Evolutionary conservation across 495 filamentous ascomycete species (phyloP).

Genomic region (Aspergillus nanangensis): DNA sequence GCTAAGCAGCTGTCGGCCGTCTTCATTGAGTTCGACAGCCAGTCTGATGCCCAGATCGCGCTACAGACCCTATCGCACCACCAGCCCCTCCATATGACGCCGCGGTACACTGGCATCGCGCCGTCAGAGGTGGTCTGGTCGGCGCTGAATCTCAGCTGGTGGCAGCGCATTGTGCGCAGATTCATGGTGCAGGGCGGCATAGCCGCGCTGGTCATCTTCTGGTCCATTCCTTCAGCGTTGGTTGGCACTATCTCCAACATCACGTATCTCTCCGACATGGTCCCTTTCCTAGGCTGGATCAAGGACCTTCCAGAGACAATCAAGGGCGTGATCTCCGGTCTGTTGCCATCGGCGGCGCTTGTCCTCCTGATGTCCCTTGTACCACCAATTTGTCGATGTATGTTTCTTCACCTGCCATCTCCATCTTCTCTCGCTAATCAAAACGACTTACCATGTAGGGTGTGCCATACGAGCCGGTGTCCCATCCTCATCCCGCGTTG

Average conservation of each 20-base stretch:
- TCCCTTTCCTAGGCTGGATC: slow-evolving; percentile 68
- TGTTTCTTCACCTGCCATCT: slow-evolving; percentile 15
- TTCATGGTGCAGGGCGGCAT: slow-evolving; percentile 65
- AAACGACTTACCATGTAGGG: slow-evolving; percentile 38
- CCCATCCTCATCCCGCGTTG: slow-evolving; percentile 69
- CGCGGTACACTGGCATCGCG: slow-evolving; percentile 72
- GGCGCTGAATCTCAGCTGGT: slow-evolving; percentile 77
- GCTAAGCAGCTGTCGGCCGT: slow-evolving; percentile 57
- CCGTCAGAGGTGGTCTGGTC: slow-evolving; percentile 81
- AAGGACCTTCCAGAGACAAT: slow-evolving; percentile 61
- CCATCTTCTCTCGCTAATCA: slow-evolving; percentile 8
- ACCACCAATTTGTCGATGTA: slow-evolving; percentile 75
- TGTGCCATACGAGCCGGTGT: slow-evolving; percentile 71
- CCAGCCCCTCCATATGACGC: slow-evolving; percentile 80
- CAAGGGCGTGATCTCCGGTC: slow-evolving; percentile 73
- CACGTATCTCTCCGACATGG: slow-evolving; percentile 52
- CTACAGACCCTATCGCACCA: slow-evolving; percentile 79
- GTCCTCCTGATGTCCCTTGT: slow-evolving; percentile 83
- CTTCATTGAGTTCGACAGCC: slow-evolving; percentile 80
- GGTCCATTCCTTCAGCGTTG: slow-evolving; percentile 81
- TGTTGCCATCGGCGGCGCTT: slow-evolving; percentile 72
- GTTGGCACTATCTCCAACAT: slow-evolving; percentile 83
- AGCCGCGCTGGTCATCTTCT: slow-evolving; percentile 77
- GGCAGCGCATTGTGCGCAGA: slow-evolving; percentile 67
- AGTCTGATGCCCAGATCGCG: slow-evolving; percentile 76